Percentiles rank a stretch among this genome's conserved stretches.
Evolutionary conservation across 2,329 filamentous ascomycete species (phyloP).

Genomic region (Nothopassalora personata): DNA sequence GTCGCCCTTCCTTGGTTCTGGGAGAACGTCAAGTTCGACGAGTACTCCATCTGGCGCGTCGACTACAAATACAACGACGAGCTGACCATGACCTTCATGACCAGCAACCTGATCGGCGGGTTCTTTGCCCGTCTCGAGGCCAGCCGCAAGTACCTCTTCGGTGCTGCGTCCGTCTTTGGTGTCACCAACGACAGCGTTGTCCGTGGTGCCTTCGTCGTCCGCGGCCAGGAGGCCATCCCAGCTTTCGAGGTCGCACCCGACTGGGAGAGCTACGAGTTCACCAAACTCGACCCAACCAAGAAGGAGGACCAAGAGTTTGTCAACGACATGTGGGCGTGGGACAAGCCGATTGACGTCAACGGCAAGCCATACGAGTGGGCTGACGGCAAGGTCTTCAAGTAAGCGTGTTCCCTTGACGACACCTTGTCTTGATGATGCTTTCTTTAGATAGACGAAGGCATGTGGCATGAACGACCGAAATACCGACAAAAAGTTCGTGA

Average conservation of each 20-base stretch:
- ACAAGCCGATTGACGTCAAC: slow-evolving; percentile 70
- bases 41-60: slow-evolving; percentile 92
- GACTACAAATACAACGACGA: slow-evolving; percentile 99
- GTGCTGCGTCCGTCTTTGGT: slow-evolving; percentile 82
- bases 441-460: slow-evolving; percentile 5
- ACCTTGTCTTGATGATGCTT: not conserved
- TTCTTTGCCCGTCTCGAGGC: slow-evolving; percentile 97
- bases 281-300: slow-evolving; percentile 88
- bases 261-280: slow-evolving; percentile 93
- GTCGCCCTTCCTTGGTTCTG: slow-evolving; percentile 95
- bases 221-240: slow-evolving; percentile 76
- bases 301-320: slow-evolving; percentile 79
- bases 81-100: slow-evolving; percentile 97
- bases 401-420: slow-evolving; percentile 34
- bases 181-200: slow-evolving; percentile 83
- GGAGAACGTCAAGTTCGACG: slow-evolving; percentile 88
- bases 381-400: slow-evolving; percentile 99
- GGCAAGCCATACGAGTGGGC: slow-evolving; percentile 87
- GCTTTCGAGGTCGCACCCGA: slow-evolving; percentile 97
- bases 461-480: not conserved
- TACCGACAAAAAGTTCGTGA: slow-evolving; percentile 1
- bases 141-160: slow-evolving; percentile 97
- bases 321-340: slow-evolving; percentile 86
- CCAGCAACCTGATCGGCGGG: slow-evolving; percentile 93
- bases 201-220: slow-evolving; percentile 88